Base-by-base conservation (phyloP, 768 basidiomycete genomes). In the Leucosporidium scottii region DNA sequence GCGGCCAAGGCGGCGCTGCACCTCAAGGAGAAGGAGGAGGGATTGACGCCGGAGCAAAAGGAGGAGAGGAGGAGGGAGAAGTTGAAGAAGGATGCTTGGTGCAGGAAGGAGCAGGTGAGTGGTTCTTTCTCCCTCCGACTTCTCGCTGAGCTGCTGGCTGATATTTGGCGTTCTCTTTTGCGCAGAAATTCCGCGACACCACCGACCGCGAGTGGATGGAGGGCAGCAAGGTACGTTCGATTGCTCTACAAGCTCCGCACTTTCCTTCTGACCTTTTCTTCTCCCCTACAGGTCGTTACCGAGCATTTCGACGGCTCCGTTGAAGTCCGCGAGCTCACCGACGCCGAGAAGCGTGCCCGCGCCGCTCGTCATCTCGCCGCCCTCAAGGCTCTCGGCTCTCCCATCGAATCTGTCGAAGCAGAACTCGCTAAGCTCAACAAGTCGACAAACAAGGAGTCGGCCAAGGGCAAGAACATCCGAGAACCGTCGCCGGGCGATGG, bases 351-450 rank as follows among this genome's bases (percentile, higher is more conserved):
- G 59, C 53, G 48, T 0, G 58, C 57, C 4, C 62, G 56, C 15
- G 70, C 70, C n/a, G 67, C 68, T 51, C 62, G 62, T 30, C 70
- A 72, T 23, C 67, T 72, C 53, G 67, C 67, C n/a, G 70, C 70
- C 1, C 64, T 72, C n/a, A 51, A 64, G 1, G 64, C 64, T 1
- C 67, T 72, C 54, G 67, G 67, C 2, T 64, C 67, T 10, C 66
- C 66, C 34, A 47, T 50, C 47, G 70, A 72, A 9, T 67, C 58
- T 7, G 51, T 68, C 36, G 64, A 68, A 21, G 64, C 50, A 12
- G 66, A 68, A 57, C 51, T 62, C 21, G 65, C 61, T 53, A 59
- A 65, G 48, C 49, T 66, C 39, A 66, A 62, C 58, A 61, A 66
- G 7, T 57, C 58, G 0, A 27, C 34, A 9, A 63, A 64, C 15